A percentile compares a stretch with the other conserved stretches of the same genome.
phyloP scores from a whole-genome alignment of 2,329 filamentous ascomycete genomes.

The Aschersonia sp. region DNA sequence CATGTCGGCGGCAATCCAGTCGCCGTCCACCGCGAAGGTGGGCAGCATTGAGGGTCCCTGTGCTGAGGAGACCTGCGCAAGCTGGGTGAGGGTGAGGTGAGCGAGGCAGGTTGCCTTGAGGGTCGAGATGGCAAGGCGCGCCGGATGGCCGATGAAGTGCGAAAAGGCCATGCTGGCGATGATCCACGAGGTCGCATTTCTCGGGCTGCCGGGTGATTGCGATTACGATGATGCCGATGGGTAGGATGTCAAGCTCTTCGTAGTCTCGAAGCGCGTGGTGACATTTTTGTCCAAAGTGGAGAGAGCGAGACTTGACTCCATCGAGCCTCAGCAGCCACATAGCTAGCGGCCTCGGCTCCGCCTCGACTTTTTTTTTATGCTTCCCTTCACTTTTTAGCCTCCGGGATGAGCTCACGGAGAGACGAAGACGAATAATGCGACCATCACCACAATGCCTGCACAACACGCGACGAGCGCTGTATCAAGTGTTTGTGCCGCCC shows the following conservation, averaged over 20 bases:
- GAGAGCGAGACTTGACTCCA: too few relatives aligned
- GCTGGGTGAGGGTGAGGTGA: constrained; percentile 38
- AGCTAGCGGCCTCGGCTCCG: too few relatives aligned
- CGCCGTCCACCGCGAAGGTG: constrained; percentile 54
- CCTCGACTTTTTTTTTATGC: not conserved
- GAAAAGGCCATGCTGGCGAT: constrained; percentile 2
- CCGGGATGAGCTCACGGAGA: not conserved
- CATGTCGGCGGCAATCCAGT: constrained; percentile 55
- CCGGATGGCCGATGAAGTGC: constrained; percentile 23
- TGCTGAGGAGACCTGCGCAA: constrained; percentile 43
- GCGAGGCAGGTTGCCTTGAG: constrained; percentile 25
- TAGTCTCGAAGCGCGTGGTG: too few relatives aligned
- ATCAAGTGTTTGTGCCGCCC: constrained; percentile 27
- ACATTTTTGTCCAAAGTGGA: too few relatives aligned
- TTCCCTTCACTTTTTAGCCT: not conserved
- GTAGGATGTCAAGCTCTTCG: too few relatives aligned
- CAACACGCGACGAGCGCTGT: constrained; percentile 29
- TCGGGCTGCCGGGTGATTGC: too few relatives aligned
- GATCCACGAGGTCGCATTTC: too few relatives aligned
- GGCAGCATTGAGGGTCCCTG: constrained; percentile 81
- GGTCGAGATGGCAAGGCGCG: constrained; percentile 19
- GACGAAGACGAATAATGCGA: constrained; percentile 19
- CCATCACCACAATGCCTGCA: constrained; percentile 21
- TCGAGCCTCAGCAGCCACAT: too few relatives aligned
- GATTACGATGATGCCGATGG: too few relatives aligned